Base-by-base conservation (phyloP, 495 filamentous ascomycete genomes). In the Lichenothelia convexa region DNA sequence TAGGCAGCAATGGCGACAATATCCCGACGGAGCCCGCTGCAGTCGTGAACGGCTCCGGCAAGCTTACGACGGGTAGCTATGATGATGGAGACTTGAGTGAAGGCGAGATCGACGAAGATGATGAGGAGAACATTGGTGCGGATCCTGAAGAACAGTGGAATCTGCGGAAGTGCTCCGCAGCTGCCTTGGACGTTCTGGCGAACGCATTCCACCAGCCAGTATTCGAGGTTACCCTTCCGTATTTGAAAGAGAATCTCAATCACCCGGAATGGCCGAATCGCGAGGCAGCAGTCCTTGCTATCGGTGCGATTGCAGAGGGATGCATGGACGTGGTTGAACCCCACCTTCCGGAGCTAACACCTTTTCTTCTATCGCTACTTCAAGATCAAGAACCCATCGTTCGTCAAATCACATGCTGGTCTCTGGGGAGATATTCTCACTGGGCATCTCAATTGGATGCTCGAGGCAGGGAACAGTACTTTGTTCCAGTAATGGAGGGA, bases 401-500 rank as follows among this genome's bases (percentile, higher is more conserved):
- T 17, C 72, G 89, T 21, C 82, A 91, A 52, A 99, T 99, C 40
- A 95, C 91, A 6, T 95, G 89, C 55, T 99, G 89, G 89, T 87
- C 91, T 12, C 63, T 99, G 21, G 86, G 85, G 13, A 71, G 89
- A 12, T 99, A 94, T 55, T 93, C 91, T 9, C 63, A 74, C 13
- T 99, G 89, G 89, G 89, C 87, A 5, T 79, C 85, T 6, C 70
- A 78, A 36, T 67, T 94, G 8, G 53, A 61, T 9, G 70, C 78
- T 17, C 56, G 58, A 4, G 69, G 84, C 41, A 75, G 75, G 41
- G 68, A 71, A 29, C 71, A 68, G 34, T 94, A 73, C 57, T 95
- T 95, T 48, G 77, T 86, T 53, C 89, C 89, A 1, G 85, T 94
- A 70, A 93, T 99, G 86, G 89, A 93, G 42, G 91, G 91, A 18